Conservation (phyloP, 768 basidiomycete genomes). For the Russula sp. region DNA sequence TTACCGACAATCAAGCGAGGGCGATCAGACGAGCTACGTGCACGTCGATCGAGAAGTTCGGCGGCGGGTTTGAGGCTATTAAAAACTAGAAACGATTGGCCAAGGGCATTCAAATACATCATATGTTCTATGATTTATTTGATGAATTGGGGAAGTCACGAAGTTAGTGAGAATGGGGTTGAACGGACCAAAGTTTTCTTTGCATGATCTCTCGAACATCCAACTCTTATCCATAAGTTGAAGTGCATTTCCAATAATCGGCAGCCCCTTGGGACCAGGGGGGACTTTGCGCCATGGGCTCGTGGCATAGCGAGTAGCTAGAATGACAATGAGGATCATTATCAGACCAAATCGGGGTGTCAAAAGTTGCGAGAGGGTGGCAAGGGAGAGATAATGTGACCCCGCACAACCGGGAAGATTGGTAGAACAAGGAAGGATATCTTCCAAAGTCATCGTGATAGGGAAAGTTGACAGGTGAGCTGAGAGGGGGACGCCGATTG, state of each 20-base stretch:
- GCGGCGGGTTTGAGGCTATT: constrained; percentile 27
- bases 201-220: neutral
- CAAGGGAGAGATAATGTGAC: no score
- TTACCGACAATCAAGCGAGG: constrained; percentile 26
- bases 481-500: neutral
- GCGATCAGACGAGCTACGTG: constrained; percentile 25
- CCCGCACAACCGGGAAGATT: no score
- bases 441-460: neutral
- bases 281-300: constrained; percentile 10
- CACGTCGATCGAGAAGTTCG: constrained; percentile 35
- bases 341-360: neutral
- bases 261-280: constrained; percentile 2
- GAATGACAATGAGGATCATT: neutral
- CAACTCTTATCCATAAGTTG: neutral
- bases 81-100: constrained; percentile 24
- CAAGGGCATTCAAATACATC: constrained; percentile 10
- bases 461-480: neutral
- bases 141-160: neutral
- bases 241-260: constrained; percentile 1
- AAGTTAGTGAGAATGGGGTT: no score
- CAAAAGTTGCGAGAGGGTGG: neutral
- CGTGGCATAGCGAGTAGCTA: neutral
- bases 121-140: neutral
- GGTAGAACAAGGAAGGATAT: no score
- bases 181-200: neutral